These are phyloP conservation scores for Neofusicoccum laricinum DNA, from an alignment of 2,329 filamentous ascomycete genomes.

Conservation along the genomic window DNA sequence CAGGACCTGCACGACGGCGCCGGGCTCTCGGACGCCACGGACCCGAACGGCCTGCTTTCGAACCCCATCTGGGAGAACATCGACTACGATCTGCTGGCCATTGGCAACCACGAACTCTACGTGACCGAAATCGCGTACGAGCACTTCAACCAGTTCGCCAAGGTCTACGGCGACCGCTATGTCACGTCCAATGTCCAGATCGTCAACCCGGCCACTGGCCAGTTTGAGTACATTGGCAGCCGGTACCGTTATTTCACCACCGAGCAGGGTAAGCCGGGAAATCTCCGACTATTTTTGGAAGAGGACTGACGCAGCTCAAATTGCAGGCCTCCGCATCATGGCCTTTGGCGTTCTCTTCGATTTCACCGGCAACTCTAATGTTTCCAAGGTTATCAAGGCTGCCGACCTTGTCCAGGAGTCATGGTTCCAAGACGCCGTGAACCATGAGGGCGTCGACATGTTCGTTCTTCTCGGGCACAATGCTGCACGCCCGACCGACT, in stretches of 20 bases:
- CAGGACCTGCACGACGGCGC: constrained; percentile 65
- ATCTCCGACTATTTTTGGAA: too few species aligned
- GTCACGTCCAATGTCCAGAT: constrained; percentile 55
- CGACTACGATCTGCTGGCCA: constrained; percentile 54
- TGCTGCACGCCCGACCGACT: constrained; percentile 49
- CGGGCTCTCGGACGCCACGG: constrained; percentile 60
- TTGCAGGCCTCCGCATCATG: constrained; percentile 47
- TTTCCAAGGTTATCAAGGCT: constrained; percentile 58
- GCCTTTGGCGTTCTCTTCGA: constrained; percentile 51
- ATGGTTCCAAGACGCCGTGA: constrained; percentile 61
- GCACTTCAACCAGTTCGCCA: constrained; percentile 58
- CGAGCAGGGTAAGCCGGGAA: constrained; percentile 34
- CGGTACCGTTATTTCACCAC: constrained; percentile 52
- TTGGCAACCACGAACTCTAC: constrained; percentile 66
- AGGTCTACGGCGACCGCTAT: constrained; percentile 55
- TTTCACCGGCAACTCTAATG: constrained; percentile 58
- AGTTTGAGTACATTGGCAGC: constrained; percentile 46
- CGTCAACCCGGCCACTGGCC: constrained; percentile 40
- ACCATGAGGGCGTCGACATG: constrained; percentile 56
- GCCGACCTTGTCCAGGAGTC: constrained; percentile 50
- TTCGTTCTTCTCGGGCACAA: constrained; percentile 66
- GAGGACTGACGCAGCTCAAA: too few species aligned
- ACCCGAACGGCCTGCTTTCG: constrained; percentile 54
- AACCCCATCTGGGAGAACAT: constrained; percentile 52
- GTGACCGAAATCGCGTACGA: constrained; percentile 61